phyloP scores from a whole-genome alignment of 202 grass and related monocot genomes.

The Saccharum hybrid region DNA sequence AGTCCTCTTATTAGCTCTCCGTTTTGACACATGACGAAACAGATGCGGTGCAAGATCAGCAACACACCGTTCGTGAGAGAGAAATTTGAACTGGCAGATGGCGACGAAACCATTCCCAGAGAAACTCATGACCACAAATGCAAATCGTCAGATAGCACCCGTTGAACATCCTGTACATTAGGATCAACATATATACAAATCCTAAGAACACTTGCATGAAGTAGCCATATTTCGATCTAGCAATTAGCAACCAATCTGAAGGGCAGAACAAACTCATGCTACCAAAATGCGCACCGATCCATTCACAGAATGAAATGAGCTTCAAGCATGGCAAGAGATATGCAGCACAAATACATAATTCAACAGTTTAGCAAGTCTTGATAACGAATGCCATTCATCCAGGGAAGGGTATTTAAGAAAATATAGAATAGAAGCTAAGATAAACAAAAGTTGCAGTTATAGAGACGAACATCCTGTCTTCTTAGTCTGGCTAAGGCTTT shows the following conservation, averaged over 20 bases:
- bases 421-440: neutral
- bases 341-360: neutral
- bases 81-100: neutral
- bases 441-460: neutral
- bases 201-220: neutral
- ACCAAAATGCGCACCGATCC: neutral
- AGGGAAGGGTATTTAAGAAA: neutral
- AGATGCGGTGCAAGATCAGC: neutral
- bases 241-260: neutral
- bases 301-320: conserved; percentile 15
- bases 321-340: neutral
- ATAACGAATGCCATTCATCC: conserved; percentile 21
- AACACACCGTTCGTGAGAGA: neutral
- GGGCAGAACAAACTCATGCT: neutral
- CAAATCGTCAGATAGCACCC: neutral
- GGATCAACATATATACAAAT: too few species aligned
- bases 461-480: conserved; percentile 24
- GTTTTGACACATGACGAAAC: too few species aligned
- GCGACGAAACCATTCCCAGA: too few species aligned
- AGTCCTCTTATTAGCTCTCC: too few species aligned
- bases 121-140: too few species aligned
- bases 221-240: neutral
- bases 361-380: conserved; percentile 16
- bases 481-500: neutral
- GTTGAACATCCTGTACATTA: neutral